Evolutionary conservation across 495 filamentous ascomycete genomes (phyloP).

Genomic region (Diplogelasinospora grovesii): DNA sequence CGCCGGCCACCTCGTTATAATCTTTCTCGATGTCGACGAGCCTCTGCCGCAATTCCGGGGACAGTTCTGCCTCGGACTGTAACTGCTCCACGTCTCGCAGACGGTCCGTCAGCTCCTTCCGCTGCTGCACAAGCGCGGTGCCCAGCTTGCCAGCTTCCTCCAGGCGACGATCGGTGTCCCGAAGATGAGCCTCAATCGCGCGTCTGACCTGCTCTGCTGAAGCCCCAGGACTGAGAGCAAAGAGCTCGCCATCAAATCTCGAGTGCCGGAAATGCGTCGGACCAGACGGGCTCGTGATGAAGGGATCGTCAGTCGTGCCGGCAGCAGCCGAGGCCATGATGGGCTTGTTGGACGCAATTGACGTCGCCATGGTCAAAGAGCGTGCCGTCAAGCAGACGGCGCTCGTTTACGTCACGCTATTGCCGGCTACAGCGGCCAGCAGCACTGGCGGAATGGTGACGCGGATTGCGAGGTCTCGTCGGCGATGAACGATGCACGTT

Average conservation of each 20-base stretch:
- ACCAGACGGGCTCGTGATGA: slow-evolving; percentile 36
- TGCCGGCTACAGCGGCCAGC: slow-evolving; percentile 3
- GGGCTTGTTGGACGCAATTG: slow-evolving; percentile 25
- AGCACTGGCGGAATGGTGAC: slow-evolving; percentile 5
- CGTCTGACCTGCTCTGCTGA: slow-evolving; percentile 83
- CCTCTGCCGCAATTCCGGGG: slow-evolving; percentile 74
- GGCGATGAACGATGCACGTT: not conserved
- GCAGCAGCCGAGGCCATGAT: slow-evolving; percentile 14
- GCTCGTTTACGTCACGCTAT: not conserved
- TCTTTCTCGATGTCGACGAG: slow-evolving; percentile 85
- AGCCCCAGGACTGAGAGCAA: slow-evolving; percentile 65
- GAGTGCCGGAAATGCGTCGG: slow-evolving; percentile 64
- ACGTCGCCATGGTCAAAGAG: slow-evolving; percentile 23
- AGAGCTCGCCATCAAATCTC: slow-evolving; percentile 69
- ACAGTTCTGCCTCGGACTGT: slow-evolving; percentile 73
- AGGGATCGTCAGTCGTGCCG: slow-evolving; percentile 45
- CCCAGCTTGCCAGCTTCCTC: slow-evolving; percentile 87
- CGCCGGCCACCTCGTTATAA: slow-evolving; percentile 88
- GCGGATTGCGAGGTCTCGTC: not conserved
- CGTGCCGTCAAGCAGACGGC: slow-evolving; percentile 6
- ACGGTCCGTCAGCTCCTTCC: slow-evolving; percentile 69
- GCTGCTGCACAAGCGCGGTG: slow-evolving; percentile 76
- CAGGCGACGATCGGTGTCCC: slow-evolving; percentile 83
- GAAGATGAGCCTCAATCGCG: slow-evolving; percentile 82
- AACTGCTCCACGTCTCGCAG: slow-evolving; percentile 78